Conservation (phyloP, 2,329 filamentous ascomycete genomes). For the Sporothrix brasiliensis region DNA sequence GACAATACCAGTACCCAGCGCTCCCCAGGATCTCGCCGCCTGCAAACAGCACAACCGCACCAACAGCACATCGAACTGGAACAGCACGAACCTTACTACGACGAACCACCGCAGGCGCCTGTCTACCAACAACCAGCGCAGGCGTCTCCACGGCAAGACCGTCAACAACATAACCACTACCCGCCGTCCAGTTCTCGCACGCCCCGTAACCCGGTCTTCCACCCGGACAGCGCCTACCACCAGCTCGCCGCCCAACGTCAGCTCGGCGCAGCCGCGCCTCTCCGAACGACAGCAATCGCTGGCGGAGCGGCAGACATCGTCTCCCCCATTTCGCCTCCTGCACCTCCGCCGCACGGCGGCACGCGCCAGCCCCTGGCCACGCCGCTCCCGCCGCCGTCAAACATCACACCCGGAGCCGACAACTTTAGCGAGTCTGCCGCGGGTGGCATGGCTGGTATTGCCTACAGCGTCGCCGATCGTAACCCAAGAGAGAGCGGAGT, state of each 20-base stretch:
- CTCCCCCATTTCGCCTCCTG: conserved; percentile 40
- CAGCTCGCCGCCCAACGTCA: conserved; percentile 42
- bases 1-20: conserved; percentile 31
- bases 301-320: conserved; percentile 33
- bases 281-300: conserved; percentile 31
- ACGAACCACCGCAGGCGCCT: conserved; percentile 30
- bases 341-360: conserved; percentile 35
- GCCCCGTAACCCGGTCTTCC: conserved; percentile 36
- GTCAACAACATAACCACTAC: conserved; percentile 36
- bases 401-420: conserved; percentile 65
- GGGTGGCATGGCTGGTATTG: conserved; percentile 69
- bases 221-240: conserved; percentile 47
- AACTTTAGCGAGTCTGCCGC: conserved; percentile 65
- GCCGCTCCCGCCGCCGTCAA: conserved; percentile 43
- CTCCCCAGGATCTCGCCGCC: conserved; percentile 21
- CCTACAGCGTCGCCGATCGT: conserved; percentile 65
- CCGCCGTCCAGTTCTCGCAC: conserved; percentile 34
- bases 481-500: conserved; percentile 67
- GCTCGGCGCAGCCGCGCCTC: conserved; percentile 36
- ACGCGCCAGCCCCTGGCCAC: background rate
- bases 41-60: conserved; percentile 24
- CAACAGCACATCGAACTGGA: conserved; percentile 30
- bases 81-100: conserved; percentile 33
- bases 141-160: conserved; percentile 30
- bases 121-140: conserved; percentile 27